Percentiles rank a stretch among this genome's conserved stretches.
Conservation (phyloP, 495 filamentous ascomycete genomes). For the Pyrenopolyporus hunteri region DNA sequence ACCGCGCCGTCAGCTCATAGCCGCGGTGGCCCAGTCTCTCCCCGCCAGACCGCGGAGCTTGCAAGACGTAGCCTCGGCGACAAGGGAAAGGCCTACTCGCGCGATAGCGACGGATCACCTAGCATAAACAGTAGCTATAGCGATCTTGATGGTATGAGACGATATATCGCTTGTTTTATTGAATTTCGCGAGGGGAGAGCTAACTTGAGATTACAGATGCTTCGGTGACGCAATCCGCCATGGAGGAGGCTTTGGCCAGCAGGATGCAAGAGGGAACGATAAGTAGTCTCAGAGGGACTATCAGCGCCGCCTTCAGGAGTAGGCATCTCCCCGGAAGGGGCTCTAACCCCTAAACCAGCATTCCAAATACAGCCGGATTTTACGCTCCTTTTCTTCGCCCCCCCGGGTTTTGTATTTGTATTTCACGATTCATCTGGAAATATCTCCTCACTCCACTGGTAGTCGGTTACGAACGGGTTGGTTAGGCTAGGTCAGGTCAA, state of each 20-base stretch:
- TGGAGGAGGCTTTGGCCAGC: conserved; percentile 92
- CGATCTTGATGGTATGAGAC: conserved; percentile 81
- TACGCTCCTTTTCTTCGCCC: background rate
- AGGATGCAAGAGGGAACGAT: conserved; percentile 85
- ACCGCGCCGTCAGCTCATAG: conserved; percentile 32
- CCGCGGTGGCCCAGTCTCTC: conserved; percentile 46
- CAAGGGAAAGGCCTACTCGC: conserved; percentile 57
- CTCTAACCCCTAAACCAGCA: conserved; percentile 19
- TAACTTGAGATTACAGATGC: conserved; percentile 71
- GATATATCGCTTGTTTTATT: background rate
- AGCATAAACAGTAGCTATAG: conserved; percentile 99
- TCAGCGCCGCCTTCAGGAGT: conserved; percentile 62
- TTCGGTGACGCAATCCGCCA: conserved; percentile 89
- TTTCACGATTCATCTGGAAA: background rate
- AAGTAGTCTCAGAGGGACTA: conserved; percentile 80
- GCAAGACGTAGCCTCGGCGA: conserved; percentile 62
- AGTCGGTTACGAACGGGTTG: conserved; percentile 8
- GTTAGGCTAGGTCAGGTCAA: conserved; percentile 1
- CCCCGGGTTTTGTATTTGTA: background rate
- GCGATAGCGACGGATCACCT: conserved; percentile 84
- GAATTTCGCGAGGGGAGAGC: too few relatives aligned
- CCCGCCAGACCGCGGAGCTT: conserved; percentile 63
- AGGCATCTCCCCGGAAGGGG: conserved; percentile 49
- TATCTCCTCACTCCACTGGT: background rate
- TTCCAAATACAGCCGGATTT: background rate